Conservation (phyloP, 345 rosid species). For the Dimocarpus longan region DNA sequence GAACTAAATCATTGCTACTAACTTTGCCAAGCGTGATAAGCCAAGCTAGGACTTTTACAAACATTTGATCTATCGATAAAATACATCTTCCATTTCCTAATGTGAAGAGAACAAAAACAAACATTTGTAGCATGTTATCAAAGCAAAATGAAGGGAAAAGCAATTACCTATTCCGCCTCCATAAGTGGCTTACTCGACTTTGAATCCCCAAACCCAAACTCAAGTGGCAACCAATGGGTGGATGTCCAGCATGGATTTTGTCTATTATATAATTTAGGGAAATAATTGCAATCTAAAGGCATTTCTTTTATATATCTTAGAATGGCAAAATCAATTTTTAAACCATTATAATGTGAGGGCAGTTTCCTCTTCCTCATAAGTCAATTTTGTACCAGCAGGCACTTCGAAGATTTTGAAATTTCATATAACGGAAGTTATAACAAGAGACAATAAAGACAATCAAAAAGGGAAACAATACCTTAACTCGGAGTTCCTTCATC, state of each 20-base stretch:
- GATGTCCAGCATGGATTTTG: not conserved
- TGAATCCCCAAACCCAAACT: not conserved
- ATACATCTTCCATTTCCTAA: too few species aligned
- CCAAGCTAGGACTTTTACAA: too few species aligned
- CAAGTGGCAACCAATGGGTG: not conserved
- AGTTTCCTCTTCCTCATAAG: not conserved
- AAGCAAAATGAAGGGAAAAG: not conserved
- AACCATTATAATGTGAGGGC: not conserved
- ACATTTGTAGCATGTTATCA: not conserved
- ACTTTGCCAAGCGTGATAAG: not conserved
- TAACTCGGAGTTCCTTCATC: constrained; percentile 95
- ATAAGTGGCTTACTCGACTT: not conserved
- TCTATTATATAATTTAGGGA: not conserved
- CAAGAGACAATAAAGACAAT: not conserved
- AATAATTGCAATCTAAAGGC: not conserved
- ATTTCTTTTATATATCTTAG: not conserved
- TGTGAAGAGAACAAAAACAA: too few species aligned
- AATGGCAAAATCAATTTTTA: not conserved
- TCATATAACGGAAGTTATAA: not conserved
- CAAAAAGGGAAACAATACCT: constrained; percentile 47
- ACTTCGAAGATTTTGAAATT: not conserved
- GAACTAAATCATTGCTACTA: not conserved
- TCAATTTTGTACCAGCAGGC: not conserved
- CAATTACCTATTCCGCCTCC: not conserved
- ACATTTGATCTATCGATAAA: too few species aligned